These are phyloP conservation scores for Ambrosiella cleistominuta DNA, from an alignment of 2,329 filamentous ascomycete species.

Conservation along the genomic window DNA sequence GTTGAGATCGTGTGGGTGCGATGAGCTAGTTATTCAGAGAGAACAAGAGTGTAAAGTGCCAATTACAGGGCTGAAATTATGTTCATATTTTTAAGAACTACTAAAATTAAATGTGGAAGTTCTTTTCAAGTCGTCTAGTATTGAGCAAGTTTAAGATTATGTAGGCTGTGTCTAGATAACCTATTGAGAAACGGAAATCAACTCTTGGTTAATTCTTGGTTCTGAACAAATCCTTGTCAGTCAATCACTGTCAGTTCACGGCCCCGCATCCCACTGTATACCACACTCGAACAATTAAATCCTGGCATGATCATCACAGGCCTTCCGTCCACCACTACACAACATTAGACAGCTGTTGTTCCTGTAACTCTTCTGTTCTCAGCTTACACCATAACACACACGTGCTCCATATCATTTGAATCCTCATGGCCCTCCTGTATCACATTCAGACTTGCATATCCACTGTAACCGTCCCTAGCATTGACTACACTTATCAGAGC, in stretches of 20 bases:
- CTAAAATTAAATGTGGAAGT: neutral
- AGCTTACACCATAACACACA: no score
- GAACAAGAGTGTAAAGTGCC: neutral
- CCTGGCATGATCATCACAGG: neutral
- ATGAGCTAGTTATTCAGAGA: neutral
- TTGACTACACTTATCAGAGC: no score
- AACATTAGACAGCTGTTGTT: no score
- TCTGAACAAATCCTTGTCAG: neutral
- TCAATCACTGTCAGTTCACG: neutral
- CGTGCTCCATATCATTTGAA: neutral
- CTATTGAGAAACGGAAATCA: neutral
- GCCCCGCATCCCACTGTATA: neutral
- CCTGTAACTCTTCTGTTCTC: no score
- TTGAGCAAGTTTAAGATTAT: no score
- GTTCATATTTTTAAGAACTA: neutral
- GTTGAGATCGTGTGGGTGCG: neutral
- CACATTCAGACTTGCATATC: neutral
- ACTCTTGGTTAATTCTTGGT: neutral
- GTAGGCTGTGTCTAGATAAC: no score
- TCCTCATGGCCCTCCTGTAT: neutral
- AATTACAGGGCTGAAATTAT: neutral
- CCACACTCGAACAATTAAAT: neutral
- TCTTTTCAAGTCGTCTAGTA: neutral
- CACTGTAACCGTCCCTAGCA: neutral
- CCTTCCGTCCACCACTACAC: neutral